Base-by-base conservation (phyloP, 257 asterid species). In the Nemophila menziesii region DNA sequence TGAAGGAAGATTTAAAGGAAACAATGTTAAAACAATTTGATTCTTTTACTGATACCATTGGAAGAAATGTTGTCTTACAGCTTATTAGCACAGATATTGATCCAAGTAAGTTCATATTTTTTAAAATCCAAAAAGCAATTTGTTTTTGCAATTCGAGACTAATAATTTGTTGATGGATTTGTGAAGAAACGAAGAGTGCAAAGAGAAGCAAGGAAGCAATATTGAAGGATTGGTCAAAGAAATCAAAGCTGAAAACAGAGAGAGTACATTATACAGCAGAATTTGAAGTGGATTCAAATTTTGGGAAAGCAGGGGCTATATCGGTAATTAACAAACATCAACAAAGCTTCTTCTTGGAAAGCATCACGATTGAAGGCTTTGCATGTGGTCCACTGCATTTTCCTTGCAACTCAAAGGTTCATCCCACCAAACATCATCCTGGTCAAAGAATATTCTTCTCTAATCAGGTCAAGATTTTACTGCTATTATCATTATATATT, bases 381-480 rank as follows among this genome's bases (percentile, higher is more conserved):
- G 80, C 89, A 33, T 73, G 81, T 57, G 99, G 99, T 11, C 81
- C 96, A 2, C 69, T 85, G 19, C 93, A 90, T 56, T 90, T 90
- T 22, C 79, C 99, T 60, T 90, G 99, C 62, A 72, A 79, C 52
- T 90, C 96, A 16, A 78, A 89, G 94, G 96, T 90, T 21, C 99
- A 85, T 52, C 65, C 94, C 53, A 62, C 37, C 52, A 80, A 71
- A 62, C 67, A 78, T 64, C 86, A 80, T 55, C 90, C 93, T 57
- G 78, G 67, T 5, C 71, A 73, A 52, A 81, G 94, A 50, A 44
- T 90, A 24, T 90, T 90, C 78, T 90, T 81, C 59, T 72, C 92
- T 46, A 90, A 90, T 66, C 77, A 89, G 96, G 98, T 84, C n/a
- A n/a, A n/a, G n/a, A n/a, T 29, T 29, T 29, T 29, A 29, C 12